phyloP scores from a whole-genome alignment of 441 rosid species.

The Corymbia citriodora region DNA sequence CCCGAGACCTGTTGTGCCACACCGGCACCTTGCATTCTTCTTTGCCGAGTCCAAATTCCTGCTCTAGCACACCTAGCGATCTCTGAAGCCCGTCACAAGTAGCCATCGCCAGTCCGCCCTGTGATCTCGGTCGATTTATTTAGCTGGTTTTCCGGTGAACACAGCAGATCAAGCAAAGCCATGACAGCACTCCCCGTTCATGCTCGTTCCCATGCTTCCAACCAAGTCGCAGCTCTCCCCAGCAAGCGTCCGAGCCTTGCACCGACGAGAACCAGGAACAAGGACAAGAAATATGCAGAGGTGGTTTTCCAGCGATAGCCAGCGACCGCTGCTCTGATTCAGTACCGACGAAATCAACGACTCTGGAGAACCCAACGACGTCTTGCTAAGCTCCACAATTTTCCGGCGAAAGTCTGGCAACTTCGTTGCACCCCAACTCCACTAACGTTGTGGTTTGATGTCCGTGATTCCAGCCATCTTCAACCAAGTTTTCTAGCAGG shows the following conservation, averaged over 20 bases:
- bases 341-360: background rate
- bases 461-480: background rate
- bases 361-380: background rate
- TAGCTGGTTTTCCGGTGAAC: background rate
- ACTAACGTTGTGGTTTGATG: background rate
- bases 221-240: no score
- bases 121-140: background rate
- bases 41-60: background rate
- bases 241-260: background rate
- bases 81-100: no score
- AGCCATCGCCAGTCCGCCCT: background rate
- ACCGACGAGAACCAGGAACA: background rate
- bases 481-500: background rate
- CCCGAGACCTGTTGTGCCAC: no score
- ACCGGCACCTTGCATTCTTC: background rate
- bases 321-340: background rate
- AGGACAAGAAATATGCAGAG: background rate
- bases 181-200: background rate
- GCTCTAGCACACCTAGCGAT: background rate
- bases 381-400: background rate
- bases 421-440: background rate
- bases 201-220: background rate
- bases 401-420: background rate
- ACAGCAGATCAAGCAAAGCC: background rate
- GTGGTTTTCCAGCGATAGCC: background rate